Conservation (phyloP, 1,139 yeast genomes). For the Groenewaldozyma sp. region DNA sequence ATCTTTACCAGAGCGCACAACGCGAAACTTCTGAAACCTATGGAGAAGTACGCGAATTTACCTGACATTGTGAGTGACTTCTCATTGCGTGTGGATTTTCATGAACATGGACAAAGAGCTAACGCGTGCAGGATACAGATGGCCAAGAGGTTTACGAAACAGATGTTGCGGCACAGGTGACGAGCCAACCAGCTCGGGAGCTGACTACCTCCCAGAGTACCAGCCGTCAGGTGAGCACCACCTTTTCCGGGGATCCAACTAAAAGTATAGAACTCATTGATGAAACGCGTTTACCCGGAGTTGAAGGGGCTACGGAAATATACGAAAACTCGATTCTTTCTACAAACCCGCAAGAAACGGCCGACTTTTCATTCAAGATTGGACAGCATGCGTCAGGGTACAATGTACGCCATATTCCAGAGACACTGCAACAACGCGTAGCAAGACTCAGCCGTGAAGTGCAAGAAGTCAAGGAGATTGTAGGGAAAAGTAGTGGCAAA, state of each 20-base stretch:
- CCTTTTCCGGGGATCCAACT: too few species aligned
- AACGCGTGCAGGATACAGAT: too few species aligned
- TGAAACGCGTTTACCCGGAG: not conserved
- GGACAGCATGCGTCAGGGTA: not conserved
- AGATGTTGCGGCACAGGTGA: too few species aligned
- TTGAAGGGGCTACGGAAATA: not conserved
- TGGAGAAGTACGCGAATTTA: conserved; percentile 14
- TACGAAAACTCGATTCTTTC: not conserved
- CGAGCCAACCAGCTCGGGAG: too few species aligned
- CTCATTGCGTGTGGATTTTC: too few species aligned
- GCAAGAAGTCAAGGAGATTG: conserved; percentile 8
- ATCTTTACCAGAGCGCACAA: too few species aligned
- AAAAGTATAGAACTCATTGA: too few species aligned
- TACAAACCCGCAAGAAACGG: not conserved
- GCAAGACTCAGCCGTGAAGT: conserved; percentile 3
- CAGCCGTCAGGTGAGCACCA: too few species aligned
- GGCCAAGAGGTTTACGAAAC: too few species aligned
- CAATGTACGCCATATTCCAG: not conserved
- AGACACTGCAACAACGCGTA: not conserved
- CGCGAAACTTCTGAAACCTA: too few species aligned
- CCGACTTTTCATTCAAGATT: not conserved
- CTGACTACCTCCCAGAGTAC: too few species aligned
- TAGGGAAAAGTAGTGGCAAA: conserved; percentile 14
- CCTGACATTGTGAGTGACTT: conserved; percentile 20
- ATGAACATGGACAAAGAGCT: too few species aligned